phyloP scores from a whole-genome alignment of 2,329 filamentous ascomycete species.

The Aspergillus pseudoterreus region DNA sequence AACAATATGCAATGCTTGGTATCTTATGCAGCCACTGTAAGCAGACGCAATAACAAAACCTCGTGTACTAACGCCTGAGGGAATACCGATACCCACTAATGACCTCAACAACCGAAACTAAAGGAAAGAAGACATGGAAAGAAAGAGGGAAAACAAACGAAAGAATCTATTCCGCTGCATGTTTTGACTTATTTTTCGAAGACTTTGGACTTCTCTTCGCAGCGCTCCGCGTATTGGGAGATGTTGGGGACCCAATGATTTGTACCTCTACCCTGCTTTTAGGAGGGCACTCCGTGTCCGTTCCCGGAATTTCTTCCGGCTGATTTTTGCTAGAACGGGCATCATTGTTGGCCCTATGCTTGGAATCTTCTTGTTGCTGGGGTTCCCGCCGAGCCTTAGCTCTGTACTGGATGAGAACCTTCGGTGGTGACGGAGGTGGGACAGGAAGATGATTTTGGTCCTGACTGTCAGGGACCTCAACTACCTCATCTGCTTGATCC shows the following conservation, averaged over 20 bases:
- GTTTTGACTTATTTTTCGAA: constrained; percentile 1
- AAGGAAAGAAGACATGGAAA: constrained; percentile 1
- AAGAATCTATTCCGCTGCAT: background rate
- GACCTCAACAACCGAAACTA: background rate
- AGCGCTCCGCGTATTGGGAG: background rate
- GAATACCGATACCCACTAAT: constrained; percentile 5
- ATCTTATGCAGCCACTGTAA: constrained; percentile 17
- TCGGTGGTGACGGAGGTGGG: background rate
- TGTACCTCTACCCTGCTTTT: constrained; percentile 17
- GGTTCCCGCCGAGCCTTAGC: background rate
- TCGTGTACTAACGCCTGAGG: constrained; percentile 7
- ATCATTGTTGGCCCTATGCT: background rate
- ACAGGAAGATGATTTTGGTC: constrained; percentile 9
- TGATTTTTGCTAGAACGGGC: background rate
- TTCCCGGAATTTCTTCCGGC: background rate
- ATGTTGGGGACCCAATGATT: constrained; percentile 19
- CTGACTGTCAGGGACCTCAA: constrained; percentile 31
- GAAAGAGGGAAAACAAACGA: constrained; percentile 6
- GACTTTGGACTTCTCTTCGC: constrained; percentile 1
- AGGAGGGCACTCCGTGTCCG: background rate
- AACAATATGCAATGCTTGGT: constrained; percentile 17
- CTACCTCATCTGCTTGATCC: constrained; percentile 8
- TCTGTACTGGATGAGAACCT: background rate
- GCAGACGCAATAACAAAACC: constrained; percentile 3
- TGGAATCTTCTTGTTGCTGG: background rate